Evolutionary conservation across 2,329 filamentous ascomycete genomes (phyloP).

Genomic region (Cryphonectria naterciae): DNA sequence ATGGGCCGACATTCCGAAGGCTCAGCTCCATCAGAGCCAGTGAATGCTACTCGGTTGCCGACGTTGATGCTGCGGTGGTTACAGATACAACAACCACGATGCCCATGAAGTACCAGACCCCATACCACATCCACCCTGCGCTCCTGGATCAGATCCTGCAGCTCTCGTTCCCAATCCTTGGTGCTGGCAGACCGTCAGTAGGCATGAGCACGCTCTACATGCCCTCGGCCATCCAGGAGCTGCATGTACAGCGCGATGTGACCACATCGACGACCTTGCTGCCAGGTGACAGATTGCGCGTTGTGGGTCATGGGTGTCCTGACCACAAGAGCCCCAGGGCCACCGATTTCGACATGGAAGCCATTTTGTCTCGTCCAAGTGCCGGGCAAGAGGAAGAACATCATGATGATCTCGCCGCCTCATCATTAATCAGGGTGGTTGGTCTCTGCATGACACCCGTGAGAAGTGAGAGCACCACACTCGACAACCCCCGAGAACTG

Average conservation of each 20-base stretch:
- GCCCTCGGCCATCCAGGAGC: constrained; percentile 34
- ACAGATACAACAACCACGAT: constrained; percentile 49
- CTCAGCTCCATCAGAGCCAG: constrained; percentile 22
- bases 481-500: constrained; percentile 31
- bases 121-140: constrained; percentile 49
- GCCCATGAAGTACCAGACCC: constrained; percentile 49
- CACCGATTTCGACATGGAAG: constrained; percentile 33
- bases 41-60: constrained; percentile 37
- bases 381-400: neutral
- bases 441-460: constrained; percentile 33
- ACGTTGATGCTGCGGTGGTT: constrained; percentile 40
- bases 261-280: constrained; percentile 1
- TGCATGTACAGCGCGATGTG: constrained; percentile 26
- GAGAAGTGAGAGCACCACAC: neutral
- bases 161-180: constrained; percentile 43
- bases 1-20: constrained; percentile 26
- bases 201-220: constrained; percentile 30
- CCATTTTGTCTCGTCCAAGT: constrained; percentile 18
- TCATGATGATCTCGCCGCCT: constrained; percentile 1
- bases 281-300: constrained; percentile 19
- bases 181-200: constrained; percentile 32
- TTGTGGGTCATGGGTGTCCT: constrained; percentile 19
- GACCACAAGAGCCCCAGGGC: constrained; percentile 18
- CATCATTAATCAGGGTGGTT: constrained; percentile 30
- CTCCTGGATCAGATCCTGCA: constrained; percentile 52